Conservation (phyloP, 371 early-diverging fungal species). For the Smittium mucronatum region DNA sequence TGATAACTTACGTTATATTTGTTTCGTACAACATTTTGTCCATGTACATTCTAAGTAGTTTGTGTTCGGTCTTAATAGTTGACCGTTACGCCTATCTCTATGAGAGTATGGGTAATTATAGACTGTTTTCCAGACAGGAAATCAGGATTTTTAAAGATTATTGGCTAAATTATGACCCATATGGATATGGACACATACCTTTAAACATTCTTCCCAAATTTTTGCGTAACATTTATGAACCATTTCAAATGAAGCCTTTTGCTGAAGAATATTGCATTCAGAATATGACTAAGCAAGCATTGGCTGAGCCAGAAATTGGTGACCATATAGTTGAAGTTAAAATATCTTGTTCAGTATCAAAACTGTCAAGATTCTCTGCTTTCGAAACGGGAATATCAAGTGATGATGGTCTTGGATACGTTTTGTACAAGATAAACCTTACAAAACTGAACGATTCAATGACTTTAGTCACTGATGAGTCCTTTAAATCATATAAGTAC, state of each 20-base stretch:
- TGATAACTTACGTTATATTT: conserved; percentile 49
- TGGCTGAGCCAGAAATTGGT: not conserved
- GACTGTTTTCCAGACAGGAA: conserved; percentile 48
- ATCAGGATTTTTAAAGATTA: conserved; percentile 35
- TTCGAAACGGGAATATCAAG: not conserved
- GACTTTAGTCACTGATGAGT: not conserved
- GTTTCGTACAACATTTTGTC: conserved; percentile 55
- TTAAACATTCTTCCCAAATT: not conserved
- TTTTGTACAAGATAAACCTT: conserved; percentile 7
- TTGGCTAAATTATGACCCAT: conserved; percentile 10
- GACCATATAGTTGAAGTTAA: conserved; percentile 1
- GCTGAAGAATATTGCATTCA: not conserved
- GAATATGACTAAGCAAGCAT: not conserved
- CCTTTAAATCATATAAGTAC: not conserved
- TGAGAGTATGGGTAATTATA: conserved; percentile 45
- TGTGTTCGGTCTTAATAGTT: conserved; percentile 56
- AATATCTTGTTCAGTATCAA: conserved; percentile 1
- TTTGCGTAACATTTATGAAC: not conserved
- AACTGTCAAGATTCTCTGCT: not conserved
- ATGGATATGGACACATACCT: conserved; percentile 7
- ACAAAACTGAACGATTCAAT: conserved; percentile 2
- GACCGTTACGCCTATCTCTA: conserved; percentile 60
- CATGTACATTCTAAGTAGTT: conserved; percentile 59
- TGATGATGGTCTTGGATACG: not conserved
- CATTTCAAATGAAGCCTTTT: conserved; percentile 2